Percentiles rank a stretch among this genome's conserved stretches.
phyloP scores from a whole-genome alignment of 2,329 filamentous ascomycete genomes.

The Monosporascus sp. region DNA sequence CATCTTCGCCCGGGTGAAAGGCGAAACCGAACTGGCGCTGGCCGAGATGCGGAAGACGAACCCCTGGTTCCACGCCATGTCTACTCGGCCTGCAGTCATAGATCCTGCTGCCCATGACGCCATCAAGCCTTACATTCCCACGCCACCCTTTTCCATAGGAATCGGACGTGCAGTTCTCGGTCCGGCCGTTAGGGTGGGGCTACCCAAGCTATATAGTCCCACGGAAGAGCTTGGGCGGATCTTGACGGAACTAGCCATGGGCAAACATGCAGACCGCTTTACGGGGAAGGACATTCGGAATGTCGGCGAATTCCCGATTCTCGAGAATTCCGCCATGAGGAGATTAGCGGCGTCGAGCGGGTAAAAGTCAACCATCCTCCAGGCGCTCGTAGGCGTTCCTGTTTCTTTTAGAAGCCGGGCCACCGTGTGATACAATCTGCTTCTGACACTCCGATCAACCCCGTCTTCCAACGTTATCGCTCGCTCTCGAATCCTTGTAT shows the following conservation, averaged over 20 bases:
- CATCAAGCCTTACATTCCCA: slow-evolving; percentile 38
- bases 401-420: no score
- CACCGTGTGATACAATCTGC: no score
- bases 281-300: slow-evolving; percentile 18
- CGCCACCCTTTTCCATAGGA: slow-evolving; percentile 14
- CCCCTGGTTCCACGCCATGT: slow-evolving; percentile 47
- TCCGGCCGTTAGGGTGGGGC: slow-evolving; percentile 14
- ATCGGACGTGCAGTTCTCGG: slow-evolving; percentile 14
- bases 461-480: no score
- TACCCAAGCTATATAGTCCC: slow-evolving; percentile 30
- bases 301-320: slow-evolving; percentile 24
- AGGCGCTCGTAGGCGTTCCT: no score
- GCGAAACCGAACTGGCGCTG: slow-evolving; percentile 56
- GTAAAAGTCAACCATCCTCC: neutral
- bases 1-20: slow-evolving; percentile 61
- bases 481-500: no score
- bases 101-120: slow-evolving; percentile 41
- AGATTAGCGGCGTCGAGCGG: slow-evolving; percentile 14
- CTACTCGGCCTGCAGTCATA: slow-evolving; percentile 54
- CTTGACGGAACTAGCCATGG: slow-evolving; percentile 41
- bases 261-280: slow-evolving; percentile 25
- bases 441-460: no score
- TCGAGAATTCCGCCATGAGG: slow-evolving; percentile 24
- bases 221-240: slow-evolving; percentile 40
- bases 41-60: slow-evolving; percentile 43